Conservation (phyloP, 2,329 filamentous ascomycete species). For the Paraphoma chrysanthemicola region DNA sequence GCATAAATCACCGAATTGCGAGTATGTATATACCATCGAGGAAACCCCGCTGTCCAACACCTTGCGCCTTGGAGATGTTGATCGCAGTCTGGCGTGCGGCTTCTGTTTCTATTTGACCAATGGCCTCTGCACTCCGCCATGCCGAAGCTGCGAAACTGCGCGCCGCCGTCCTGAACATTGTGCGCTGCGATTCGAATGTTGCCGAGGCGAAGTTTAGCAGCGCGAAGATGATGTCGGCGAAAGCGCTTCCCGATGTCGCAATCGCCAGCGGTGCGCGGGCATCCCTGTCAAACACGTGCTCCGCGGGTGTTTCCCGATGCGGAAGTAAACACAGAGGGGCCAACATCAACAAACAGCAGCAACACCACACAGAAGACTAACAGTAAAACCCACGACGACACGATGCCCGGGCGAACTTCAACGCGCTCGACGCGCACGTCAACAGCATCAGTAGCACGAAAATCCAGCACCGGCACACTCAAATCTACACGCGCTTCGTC, state of each 20-base stretch:
- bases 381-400: constrained; percentile 5
- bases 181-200: constrained; percentile 1
- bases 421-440: constrained; percentile 49
- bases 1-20: not conserved
- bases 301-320: constrained; percentile 4
- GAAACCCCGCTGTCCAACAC: constrained; percentile 74
- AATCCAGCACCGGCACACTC: constrained; percentile 44
- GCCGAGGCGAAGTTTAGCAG: not conserved
- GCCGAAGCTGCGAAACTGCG: constrained; percentile 72
- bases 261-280: constrained; percentile 6
- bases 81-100: constrained; percentile 67
- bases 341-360: constrained; percentile 14
- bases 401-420: constrained; percentile 57
- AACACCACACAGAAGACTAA: constrained; percentile 8
- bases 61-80: constrained; percentile 79
- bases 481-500: constrained; percentile 56
- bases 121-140: constrained; percentile 58
- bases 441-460: constrained; percentile 47
- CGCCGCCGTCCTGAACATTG: constrained; percentile 74
- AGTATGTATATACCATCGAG: constrained; percentile 72
- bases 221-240: constrained; percentile 17
- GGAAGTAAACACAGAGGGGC: constrained; percentile 8
- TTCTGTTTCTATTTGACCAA: constrained; percentile 57
- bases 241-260: constrained; percentile 32
- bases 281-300: constrained; percentile 14